Base-by-base conservation (phyloP, 2,329 filamentous ascomycete species). In the Hymenoscyphus fructigenus region DNA sequence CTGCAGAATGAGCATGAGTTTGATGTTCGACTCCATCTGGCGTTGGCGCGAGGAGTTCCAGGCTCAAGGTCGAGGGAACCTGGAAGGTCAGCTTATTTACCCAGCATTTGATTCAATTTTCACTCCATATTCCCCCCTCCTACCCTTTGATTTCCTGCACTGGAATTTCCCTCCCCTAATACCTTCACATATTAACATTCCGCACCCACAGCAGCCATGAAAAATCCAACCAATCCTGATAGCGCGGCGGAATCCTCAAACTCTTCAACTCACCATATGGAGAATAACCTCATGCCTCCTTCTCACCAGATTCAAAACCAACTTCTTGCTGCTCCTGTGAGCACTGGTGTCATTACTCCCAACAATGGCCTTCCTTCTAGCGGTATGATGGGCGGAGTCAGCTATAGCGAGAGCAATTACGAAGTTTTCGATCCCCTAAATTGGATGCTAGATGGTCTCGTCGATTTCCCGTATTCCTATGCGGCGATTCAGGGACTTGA, bases 341-440 rank as follows among this genome's bases (percentile, higher is more conserved):
- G 38, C 26, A 67, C 68, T 2, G 67, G 66, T 5, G 62, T 69
- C 32, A 64, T 70, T 23, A 72, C 70, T 1, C 70, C 74, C 0
- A 71, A 66, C 44, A 62, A 73, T 59, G 70, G 69, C 10, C 66
- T 75, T 59, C 67, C 70, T 10, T 67, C 65, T 32, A 67, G 67
- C 1, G 61, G 62, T 28, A 72, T 72, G 67, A 69, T 75, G 64
- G 62, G 66, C 10, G 66, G 60, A 34, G 79, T 80, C 34, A 82
- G 83, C 70, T 89, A 91, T 68, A 83, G 85, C 69, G 85, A 91
- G 63, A 85, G 86, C 10, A 90, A 88, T 71, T 93, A 93, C 76
- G 91, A 96, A 76, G 92, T 96, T 67, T 97, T 96, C 74, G 93
- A 97, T 78, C 92, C 93, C 0, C 84, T 97, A 72, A 92, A 94